Evolutionary conservation across 345 rosid genomes (phyloP), one percentile per base, ranked within the genome.

Genomic region (Bruguiera sexangula): DNA sequence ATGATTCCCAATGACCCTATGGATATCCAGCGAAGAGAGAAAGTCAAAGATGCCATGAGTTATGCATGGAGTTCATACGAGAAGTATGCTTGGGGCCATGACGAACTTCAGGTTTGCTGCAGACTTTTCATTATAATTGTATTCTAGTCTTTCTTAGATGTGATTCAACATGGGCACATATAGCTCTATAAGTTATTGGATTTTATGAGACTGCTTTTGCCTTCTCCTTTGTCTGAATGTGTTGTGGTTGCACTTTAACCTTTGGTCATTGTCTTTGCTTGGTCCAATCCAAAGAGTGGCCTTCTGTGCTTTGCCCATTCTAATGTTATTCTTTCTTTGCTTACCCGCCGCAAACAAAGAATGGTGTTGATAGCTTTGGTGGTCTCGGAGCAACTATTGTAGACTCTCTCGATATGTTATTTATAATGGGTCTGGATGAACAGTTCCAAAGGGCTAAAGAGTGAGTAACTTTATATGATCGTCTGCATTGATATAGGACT

Each of bases 51-150:
- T 73, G 97, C 99, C 48, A 96, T 96, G 99, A 60, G 89, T 68
- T 97, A 96, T 82, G 99, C 96, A 16, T 96, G 99, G 98, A 82
- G 80, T 72, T 88, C 97, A 53, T 92, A 92, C 80, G 99, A 96
- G 70, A 96, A 88, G 78, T 96, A 89, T 82, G 98, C 98, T 3
- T 90, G 97, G 99, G 99, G 98, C 61, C 76, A 87, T 39, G 99
- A 96, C 68, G 98, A 96, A 76, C 98, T 96, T 75, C 93, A 92
- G 96, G 99, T 92, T 68, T 31, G 60, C 18, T 65, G 26, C 22
- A 46, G 43, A 18, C 62, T 63, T 22, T 46, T 53, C 24, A 46
- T 56, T 34, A 24, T 34, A 15, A 30, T 24, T 51, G 50, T 20
- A 20, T 43, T 43, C 19, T 43, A 43, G 18, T 13, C 50, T 43